Evolutionary conservation across 108 stramenopile genomes (phyloP).

Genomic region (Cyclotella kingstonii): DNA sequence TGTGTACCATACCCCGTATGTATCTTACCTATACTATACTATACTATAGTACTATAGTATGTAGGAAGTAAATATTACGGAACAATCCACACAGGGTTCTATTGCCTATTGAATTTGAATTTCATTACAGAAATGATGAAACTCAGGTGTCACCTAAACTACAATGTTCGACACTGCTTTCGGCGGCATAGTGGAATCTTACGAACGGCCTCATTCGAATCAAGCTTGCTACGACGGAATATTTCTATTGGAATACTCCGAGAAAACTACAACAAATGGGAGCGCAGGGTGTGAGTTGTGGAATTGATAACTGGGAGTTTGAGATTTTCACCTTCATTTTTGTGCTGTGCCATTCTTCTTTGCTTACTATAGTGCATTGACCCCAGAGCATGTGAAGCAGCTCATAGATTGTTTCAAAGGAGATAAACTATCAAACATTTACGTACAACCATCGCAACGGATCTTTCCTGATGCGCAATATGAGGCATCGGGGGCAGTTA

Average conservation of each 20-base stretch:
- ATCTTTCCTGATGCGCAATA: conserved; percentile 74
- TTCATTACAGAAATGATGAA: too few relatives aligned
- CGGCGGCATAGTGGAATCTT: background rate
- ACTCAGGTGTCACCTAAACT: too few relatives aligned
- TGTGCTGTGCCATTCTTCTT: background rate
- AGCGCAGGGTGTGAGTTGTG: conserved; percentile 47
- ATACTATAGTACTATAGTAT: too few relatives aligned
- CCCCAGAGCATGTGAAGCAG: conserved; percentile 48
- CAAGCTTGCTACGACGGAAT: background rate
- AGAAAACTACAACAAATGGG: conserved; percentile 70
- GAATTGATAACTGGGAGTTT: too few relatives aligned
- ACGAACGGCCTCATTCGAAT: too few relatives aligned
- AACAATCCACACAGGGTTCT: too few relatives aligned
- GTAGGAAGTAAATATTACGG: too few relatives aligned
- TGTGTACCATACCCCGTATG: too few relatives aligned
- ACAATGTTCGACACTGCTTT: too few relatives aligned
- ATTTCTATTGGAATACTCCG: conserved; percentile 51
- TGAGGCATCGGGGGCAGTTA: conserved; percentile 60
- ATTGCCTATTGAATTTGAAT: too few relatives aligned
- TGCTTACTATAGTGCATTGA: conserved; percentile 35
- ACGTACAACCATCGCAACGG: conserved; percentile 76
- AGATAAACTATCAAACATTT: conserved; percentile 15
- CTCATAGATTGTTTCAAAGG: conserved; percentile 11
- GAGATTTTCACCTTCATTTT: too few relatives aligned
- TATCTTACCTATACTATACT: too few relatives aligned